Conservation (phyloP, 2,329 filamentous ascomycete genomes). For the Penicillium sp. region DNA sequence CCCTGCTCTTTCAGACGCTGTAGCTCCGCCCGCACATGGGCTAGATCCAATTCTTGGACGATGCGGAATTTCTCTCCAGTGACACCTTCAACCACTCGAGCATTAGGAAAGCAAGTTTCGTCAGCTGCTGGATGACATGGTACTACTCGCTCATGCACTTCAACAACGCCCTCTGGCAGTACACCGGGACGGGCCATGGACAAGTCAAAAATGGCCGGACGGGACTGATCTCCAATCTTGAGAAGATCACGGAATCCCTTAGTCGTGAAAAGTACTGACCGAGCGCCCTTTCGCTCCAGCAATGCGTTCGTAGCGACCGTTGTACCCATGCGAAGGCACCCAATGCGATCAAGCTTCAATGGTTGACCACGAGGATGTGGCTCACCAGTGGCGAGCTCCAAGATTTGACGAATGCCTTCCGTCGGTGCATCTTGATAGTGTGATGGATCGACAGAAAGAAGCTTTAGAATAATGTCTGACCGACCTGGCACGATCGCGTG, state of each 20-base stretch:
- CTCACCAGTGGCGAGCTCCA: conserved; percentile 34
- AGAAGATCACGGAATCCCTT: conserved; percentile 82
- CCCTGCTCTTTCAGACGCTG: conserved; percentile 63
- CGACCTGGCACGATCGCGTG: conserved; percentile 33
- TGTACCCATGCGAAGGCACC: conserved; percentile 78
- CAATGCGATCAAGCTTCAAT: conserved; percentile 32
- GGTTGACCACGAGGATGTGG: conserved; percentile 31
- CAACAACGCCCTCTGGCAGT: conserved; percentile 74
- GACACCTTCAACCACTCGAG: conserved; percentile 54
- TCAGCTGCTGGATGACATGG: conserved; percentile 58
- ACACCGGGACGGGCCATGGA: conserved; percentile 81
- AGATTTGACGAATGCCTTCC: conserved; percentile 74
- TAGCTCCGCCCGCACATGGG: conserved; percentile 53
- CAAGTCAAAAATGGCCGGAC: conserved; percentile 85
- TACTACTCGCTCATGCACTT: conserved; percentile 82
- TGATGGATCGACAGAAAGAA: conserved; percentile 36
- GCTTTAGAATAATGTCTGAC: conserved; percentile 36
- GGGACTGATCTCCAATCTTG: conserved; percentile 81
- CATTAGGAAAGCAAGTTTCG: conserved; percentile 66
- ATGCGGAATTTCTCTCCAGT: conserved; percentile 62
- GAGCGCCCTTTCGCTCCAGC: conserved; percentile 82
- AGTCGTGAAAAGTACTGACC: conserved; percentile 79
- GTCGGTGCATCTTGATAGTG: conserved; percentile 52
- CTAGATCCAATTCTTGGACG: conserved; percentile 53
- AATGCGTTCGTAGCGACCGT: conserved; percentile 89